Conservation (phyloP, 1,284 basidiomycete genomes). For the Ceratobasidium sp. region DNA sequence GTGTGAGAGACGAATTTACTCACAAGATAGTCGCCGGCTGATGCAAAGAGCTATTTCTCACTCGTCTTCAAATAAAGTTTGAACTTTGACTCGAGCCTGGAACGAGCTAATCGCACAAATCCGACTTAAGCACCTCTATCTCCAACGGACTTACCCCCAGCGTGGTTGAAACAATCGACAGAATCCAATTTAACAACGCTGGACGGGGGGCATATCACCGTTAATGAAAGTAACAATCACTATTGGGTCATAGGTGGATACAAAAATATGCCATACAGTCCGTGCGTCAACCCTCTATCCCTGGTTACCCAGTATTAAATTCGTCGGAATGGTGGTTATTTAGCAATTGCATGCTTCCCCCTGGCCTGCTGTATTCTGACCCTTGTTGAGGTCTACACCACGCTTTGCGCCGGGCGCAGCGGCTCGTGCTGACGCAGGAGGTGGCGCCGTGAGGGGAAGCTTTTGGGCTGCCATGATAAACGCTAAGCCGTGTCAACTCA, state of each 20-base stretch:
- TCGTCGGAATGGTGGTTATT: background rate
- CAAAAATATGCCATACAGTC: conserved; percentile 9
- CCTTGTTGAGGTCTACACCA: conserved; percentile 77
- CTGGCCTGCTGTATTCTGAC: conserved; percentile 56
- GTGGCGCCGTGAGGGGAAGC: conserved; percentile 72
- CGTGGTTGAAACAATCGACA: too few relatives aligned
- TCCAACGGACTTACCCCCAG: too few relatives aligned
- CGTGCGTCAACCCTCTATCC: background rate
- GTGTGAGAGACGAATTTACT: too few relatives aligned
- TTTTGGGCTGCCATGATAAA: conserved; percentile 69
- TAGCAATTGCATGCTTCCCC: conserved; percentile 78
- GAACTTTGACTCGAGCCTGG: too few relatives aligned
- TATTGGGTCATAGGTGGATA: background rate
- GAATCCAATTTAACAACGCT: background rate
- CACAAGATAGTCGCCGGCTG: too few relatives aligned
- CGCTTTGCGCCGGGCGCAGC: conserved; percentile 52
- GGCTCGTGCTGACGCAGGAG: conserved; percentile 59
- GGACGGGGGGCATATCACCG: background rate
- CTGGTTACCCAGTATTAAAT: background rate
- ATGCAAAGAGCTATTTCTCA: too few relatives aligned
- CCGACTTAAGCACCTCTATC: too few relatives aligned
- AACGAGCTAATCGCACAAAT: too few relatives aligned
- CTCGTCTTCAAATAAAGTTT: too few relatives aligned
- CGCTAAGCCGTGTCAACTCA: conserved; percentile 30
- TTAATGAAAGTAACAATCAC: background rate